Evolutionary conservation across 345 rosid species (phyloP), one percentile per base, ranked within the genome.

Genomic region (Nasturtium officinale): DNA sequence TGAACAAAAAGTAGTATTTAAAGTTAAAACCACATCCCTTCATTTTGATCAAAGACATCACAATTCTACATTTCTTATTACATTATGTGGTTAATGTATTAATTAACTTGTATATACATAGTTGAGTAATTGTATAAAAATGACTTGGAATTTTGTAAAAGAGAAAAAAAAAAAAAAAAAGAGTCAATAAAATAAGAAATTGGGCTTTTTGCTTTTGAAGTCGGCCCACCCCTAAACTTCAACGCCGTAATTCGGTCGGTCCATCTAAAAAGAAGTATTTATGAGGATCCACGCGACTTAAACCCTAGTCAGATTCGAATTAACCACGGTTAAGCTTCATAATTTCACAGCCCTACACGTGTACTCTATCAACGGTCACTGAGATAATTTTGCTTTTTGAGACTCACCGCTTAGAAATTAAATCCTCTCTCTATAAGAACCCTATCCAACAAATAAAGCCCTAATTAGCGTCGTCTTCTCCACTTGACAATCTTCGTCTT

Each of bases 181-280:
- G 28, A 32, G 7, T 32, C 9, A 33, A 9, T 9, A 35, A 5
- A 42, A 13, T 42, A 15, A 42, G 17, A 42, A 42, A 42, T 42
- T 47, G 66, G 72, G 77, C 77, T 56, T 65, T 57, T 13, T 13
- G 15, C 66, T 74, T 66, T 66, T 21, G 17, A 21, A 28, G 23
- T 47, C 51, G 67, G 78, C 78, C 78, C 67, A 65, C 45, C 43
- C 53, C 25, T 46, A 17, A 13, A 28, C 0, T 8, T 3, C 25
- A 63, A 15, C 78, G 78, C 78, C 78, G 72, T 74, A 11, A 38
- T 1, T 9, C 9, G 37, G 78, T 74, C 78, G 78, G 72, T 74
- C 66, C 60, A 47, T 74, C 65, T 18, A 53, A 18, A 23, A 37
- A 32, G 28, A 50, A 18, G 1, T 8, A 42, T 29, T 2, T 26